Base-by-base conservation (phyloP, 768 basidiomycete genomes). In the Psilocybe sp. region DNA sequence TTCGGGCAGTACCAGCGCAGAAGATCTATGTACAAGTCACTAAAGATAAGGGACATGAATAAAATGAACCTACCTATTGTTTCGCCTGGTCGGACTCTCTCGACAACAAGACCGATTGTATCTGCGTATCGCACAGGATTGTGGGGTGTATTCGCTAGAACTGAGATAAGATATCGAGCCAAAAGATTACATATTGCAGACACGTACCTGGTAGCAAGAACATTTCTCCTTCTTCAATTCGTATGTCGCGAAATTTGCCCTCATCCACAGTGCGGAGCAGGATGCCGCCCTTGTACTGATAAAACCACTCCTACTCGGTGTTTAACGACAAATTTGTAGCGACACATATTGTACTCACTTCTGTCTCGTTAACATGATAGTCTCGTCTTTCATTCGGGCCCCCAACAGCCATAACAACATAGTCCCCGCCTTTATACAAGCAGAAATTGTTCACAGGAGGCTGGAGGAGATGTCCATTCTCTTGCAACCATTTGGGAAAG, bases 391-490 rank as follows among this genome's bases (percentile, higher is more conserved):
- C 85, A 64, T 99, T 99, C 0, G 96, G 96, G 0, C 96, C 97
- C 8, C 97, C 95, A 18, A 98, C 84, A 5, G 80, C 91, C 96
- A 99, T 98, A n/a, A 96, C 85, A 38, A 90, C 80, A 61, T 88
- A 96, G 64, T 98, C 94, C 20, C 76, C 75, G 34, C 91, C 92
- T 45, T 81, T 77, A 66, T 88, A 92, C 49, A 92, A 63, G 63
- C 90, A 91, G 54, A 82, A 94, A 66, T 95, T 92, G 75, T 93
- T 94, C 40, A 99, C 92, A 0, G 96, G 95, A 2, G 96, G 96
- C 64, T 87, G 78, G 23, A 98, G 77, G 2, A 87, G 75, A 55
- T 94, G 79, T 16, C 71, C 69, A 58, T 98, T 98, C 60, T 92
- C 82, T 3, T 72, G 70, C 39, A 99, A 78, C 97, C 97, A 98